phyloP scores from a whole-genome alignment of 2,329 filamentous ascomycete species.

The Penicillium corylophilum region DNA sequence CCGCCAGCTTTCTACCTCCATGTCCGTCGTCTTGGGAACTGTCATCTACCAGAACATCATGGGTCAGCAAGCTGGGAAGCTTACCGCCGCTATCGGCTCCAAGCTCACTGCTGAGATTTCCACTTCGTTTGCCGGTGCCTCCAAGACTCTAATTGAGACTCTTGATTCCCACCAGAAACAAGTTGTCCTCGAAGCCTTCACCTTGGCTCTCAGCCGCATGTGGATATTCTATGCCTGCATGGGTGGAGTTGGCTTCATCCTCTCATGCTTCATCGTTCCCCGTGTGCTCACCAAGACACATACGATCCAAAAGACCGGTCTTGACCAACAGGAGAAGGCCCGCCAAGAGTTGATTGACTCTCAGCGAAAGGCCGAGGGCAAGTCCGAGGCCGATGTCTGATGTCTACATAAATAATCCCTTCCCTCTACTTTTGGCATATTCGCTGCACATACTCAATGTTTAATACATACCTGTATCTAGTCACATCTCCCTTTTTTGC shows the following conservation, averaged over 20 bases:
- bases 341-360: slow-evolving; percentile 45
- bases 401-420: neutral
- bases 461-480: slow-evolving; percentile 7
- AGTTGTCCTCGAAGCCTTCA: slow-evolving; percentile 45
- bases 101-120: slow-evolving; percentile 26
- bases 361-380: slow-evolving; percentile 60
- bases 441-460: neutral
- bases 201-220: slow-evolving; percentile 46
- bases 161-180: slow-evolving; percentile 34
- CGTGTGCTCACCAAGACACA: slow-evolving; percentile 43
- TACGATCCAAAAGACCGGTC: slow-evolving; percentile 46
- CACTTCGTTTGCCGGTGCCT: slow-evolving; percentile 37
- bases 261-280: slow-evolving; percentile 42
- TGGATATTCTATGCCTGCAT: slow-evolving; percentile 52
- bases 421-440: neutral
- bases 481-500: neutral
- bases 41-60: slow-evolving; percentile 48
- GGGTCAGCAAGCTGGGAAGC: slow-evolving; percentile 27
- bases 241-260: slow-evolving; percentile 35
- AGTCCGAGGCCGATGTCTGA: slow-evolving; percentile 53
- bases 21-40: slow-evolving; percentile 60
- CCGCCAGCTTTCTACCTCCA: slow-evolving; percentile 57
- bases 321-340: slow-evolving; percentile 45
- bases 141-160: slow-evolving; percentile 33
- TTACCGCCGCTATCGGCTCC: slow-evolving; percentile 31